Evolutionary conservation across 768 basidiomycete species (phyloP), one percentile per base, ranked within the genome.

Genomic region (Hericium erinaceus): DNA sequence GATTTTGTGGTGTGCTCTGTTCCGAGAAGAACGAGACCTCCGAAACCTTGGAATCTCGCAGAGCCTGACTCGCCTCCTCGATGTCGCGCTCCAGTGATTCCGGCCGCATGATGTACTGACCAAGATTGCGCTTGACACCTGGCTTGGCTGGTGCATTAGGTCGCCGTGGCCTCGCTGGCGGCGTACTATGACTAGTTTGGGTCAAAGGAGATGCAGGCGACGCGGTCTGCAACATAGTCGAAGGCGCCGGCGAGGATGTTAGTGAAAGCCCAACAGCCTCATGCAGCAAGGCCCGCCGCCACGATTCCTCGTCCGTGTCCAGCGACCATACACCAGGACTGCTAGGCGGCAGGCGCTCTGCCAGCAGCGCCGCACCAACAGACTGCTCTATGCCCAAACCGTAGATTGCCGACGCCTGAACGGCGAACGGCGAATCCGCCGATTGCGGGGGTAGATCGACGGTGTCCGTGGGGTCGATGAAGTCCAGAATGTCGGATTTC

Each of bases 401-500:
- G 64, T 84, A 82, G 52, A 85, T 64, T 15, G 84, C 85, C 56
- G 89, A 88, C 24, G 89, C 80, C 66, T 90, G 89, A 40, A 87
- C 80, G 7, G 85, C 81, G 63, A 91, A 85, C 1, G 84, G 84
- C 65, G 87, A 89, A 39, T 75, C 76, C 39, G 83, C 74, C 39
- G 85, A 81, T 7, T 82, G 85, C 5, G 77, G 83, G 0, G 90
- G 90, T 38, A 92, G 67, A 65, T 92, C 90, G 39, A 92, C 89
- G 24, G 79, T 80, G 64, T 92, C 91, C 24, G 90, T 92, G 11
- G 90, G 90, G 70, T 92, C 90, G 63, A 92, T 83, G 55, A 87
- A 76, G 65, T 82, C 78, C 60, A 77, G 68, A n/a, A 28, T 20
- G 12, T n/a, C 44, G 0, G 28, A n/a, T 33, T 20, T 18, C 33